Evolutionary conservation across 345 rosid genomes (phyloP).

Genomic region (Adansonia digitata): DNA sequence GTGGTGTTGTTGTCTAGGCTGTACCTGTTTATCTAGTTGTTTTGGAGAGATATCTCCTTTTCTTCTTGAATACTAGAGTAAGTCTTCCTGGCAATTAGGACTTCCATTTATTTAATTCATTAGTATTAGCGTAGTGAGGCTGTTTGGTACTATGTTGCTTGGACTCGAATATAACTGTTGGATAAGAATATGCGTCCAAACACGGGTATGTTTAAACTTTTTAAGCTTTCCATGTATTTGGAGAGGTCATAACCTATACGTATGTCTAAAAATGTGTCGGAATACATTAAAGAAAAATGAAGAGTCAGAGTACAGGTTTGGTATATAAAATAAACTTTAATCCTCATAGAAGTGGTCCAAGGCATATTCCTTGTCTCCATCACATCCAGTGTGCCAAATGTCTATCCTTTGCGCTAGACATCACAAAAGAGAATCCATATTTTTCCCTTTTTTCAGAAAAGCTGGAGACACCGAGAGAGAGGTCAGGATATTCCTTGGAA

Average conservation of each 20-base stretch:
- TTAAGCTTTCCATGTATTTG: too few relatives aligned
- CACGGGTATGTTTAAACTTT: too few relatives aligned
- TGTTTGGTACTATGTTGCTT: not conserved
- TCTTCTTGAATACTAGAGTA: not conserved
- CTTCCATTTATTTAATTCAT: not conserved
- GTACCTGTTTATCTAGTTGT: not conserved
- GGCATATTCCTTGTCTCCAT: conserved; percentile 14
- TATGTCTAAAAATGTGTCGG: too few relatives aligned
- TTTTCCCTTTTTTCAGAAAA: conserved; percentile 3
- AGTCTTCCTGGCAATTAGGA: not conserved
- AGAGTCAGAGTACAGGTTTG: too few relatives aligned
- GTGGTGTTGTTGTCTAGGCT: not conserved
- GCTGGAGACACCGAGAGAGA: not conserved
- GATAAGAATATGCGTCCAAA: too few relatives aligned
- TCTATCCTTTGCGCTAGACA: conserved; percentile 10
- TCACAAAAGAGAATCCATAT: conserved; percentile 12
- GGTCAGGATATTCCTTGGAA: conserved; percentile 4
- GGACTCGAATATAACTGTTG: too few relatives aligned
- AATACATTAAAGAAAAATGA: too few relatives aligned
- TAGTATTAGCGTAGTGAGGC: not conserved
- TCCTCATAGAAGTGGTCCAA: conserved; percentile 5
- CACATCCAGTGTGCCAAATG: conserved; percentile 17
- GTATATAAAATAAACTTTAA: not conserved
- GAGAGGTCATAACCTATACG: too few relatives aligned
- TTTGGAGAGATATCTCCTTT: not conserved